Conservation (phyloP, 805 yeast species). For the Lipomyces anomalus region DNA sequence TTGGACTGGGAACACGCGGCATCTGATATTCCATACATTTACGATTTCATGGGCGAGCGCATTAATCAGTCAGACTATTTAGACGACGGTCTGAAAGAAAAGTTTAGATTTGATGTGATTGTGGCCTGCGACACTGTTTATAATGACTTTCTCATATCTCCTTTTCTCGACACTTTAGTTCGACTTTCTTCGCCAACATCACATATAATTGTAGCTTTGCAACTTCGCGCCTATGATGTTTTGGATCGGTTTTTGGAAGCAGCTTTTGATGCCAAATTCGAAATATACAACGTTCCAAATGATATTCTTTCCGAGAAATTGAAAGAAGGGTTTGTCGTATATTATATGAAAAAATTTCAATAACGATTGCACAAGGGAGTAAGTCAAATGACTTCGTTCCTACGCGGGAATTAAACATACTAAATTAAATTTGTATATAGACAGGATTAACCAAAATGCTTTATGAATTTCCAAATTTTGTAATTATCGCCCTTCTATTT, state of each 20-base stretch:
- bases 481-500: too few relatives aligned
- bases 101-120: slow-evolving; percentile 37
- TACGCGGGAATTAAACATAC: too few relatives aligned
- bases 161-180: slow-evolving; percentile 42
- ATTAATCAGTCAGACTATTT: background rate
- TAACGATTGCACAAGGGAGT: too few relatives aligned
- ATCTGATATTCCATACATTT: slow-evolving; percentile 32
- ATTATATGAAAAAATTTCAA: slow-evolving; percentile 30
- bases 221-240: slow-evolving; percentile 49
- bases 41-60: too few relatives aligned
- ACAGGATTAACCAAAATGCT: too few relatives aligned
- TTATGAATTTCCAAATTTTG: too few relatives aligned
- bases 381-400: too few relatives aligned
- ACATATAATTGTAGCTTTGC: slow-evolving; percentile 44
- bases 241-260: slow-evolving; percentile 43
- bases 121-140: slow-evolving; percentile 64
- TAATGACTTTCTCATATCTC: slow-evolving; percentile 52
- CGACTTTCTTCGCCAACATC: slow-evolving; percentile 35
- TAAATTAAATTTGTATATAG: too few relatives aligned
- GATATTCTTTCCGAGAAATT: slow-evolving; percentile 33
- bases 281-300: slow-evolving; percentile 35
- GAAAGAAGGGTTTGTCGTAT: slow-evolving; percentile 44
- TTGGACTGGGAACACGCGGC: slow-evolving; percentile 58
- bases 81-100: slow-evolving; percentile 19
- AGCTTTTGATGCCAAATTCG: slow-evolving; percentile 34